Evolutionary conservation across 2,329 filamentous ascomycete genomes (phyloP).

Genomic region (Apiospora koreana): DNA sequence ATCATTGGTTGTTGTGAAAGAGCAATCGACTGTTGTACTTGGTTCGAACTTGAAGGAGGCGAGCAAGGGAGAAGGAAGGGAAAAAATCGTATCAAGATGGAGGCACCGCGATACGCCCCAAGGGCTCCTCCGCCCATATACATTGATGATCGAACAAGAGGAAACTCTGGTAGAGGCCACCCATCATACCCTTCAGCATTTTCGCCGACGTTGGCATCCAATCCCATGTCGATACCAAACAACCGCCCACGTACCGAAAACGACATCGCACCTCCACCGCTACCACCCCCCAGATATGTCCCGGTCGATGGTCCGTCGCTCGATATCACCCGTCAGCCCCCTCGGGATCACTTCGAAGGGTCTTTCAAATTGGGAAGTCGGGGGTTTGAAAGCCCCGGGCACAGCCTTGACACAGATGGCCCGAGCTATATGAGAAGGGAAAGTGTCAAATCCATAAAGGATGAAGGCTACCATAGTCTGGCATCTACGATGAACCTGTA

Average conservation of each 20-base stretch:
- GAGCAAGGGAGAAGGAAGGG: neutral
- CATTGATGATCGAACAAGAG: slow-evolving; percentile 8
- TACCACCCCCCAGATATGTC: slow-evolving; percentile 36
- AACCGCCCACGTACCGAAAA: slow-evolving; percentile 31
- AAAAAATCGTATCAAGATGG: neutral
- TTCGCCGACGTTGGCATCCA: slow-evolving; percentile 32
- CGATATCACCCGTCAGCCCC: slow-evolving; percentile 15
- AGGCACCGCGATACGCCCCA: slow-evolving; percentile 7
- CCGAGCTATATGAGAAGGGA: slow-evolving; percentile 23
- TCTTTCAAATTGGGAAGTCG: slow-evolving; percentile 7
- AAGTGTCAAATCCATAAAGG: slow-evolving; percentile 20
- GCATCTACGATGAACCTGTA: slow-evolving; percentile 26
- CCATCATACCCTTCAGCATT: slow-evolving; percentile 26
- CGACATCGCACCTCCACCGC: slow-evolving; percentile 34
- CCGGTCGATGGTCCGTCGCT: slow-evolving; percentile 28
- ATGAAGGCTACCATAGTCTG: slow-evolving; percentile 36
- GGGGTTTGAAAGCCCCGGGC: slow-evolving; percentile 29
- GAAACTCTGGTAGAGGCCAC: slow-evolving; percentile 19
- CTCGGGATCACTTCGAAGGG: slow-evolving; percentile 6
- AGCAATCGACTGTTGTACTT: neutral
- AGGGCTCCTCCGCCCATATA: slow-evolving; percentile 9
- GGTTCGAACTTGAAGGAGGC: neutral
- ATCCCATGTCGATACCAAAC: slow-evolving; percentile 39
- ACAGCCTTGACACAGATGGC: slow-evolving; percentile 27
- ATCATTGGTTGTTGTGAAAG: neutral